Conservation (phyloP, 257 asterid genomes). For the Nicotiana paniculata region DNA sequence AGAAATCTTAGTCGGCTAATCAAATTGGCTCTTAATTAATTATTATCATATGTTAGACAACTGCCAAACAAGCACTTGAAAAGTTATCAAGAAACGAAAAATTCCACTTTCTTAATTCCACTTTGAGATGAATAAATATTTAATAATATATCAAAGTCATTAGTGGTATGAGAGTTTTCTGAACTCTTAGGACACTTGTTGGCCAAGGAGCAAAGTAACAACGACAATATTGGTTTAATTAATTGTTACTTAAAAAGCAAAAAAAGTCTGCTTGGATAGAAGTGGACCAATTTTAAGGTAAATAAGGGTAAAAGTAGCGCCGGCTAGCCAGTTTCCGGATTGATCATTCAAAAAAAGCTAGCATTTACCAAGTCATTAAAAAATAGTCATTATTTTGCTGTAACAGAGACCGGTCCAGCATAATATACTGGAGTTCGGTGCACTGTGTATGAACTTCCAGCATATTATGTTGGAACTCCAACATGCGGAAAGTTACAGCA, state of each 20-base stretch:
- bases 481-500: too few species aligned
- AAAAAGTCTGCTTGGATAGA: neutral
- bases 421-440: too few species aligned
- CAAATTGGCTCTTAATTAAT: neutral
- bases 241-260: neutral
- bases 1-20: neutral
- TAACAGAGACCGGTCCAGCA: too few species aligned
- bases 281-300: neutral
- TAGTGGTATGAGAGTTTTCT: neutral
- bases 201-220: neutral
- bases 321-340: too few species aligned
- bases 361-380: too few species aligned
- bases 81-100: neutral
- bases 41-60: neutral
- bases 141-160: neutral
- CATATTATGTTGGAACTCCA: too few species aligned
- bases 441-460: too few species aligned
- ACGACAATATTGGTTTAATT: neutral
- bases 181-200: neutral
- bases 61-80: neutral
- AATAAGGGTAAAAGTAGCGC: neutral
- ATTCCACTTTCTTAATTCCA: neutral
- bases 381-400: too few species aligned
- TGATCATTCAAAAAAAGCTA: too few species aligned
- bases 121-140: neutral